phyloP scores from a whole-genome alignment of 495 filamentous ascomycete genomes.

The Penicillium cinerascens region DNA sequence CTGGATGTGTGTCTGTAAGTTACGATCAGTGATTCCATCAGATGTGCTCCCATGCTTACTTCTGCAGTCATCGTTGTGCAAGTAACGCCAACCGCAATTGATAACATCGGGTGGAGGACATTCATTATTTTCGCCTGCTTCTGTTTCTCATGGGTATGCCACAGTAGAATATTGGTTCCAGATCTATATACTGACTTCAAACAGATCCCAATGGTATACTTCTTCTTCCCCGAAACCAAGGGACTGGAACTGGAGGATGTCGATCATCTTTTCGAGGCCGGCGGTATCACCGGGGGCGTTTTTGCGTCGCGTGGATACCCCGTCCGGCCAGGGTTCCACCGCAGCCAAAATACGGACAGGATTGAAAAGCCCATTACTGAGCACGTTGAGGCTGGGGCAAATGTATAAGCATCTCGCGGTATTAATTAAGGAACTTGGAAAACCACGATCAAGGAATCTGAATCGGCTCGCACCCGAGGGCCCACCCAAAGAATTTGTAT shows the following conservation, averaged over 20 bases:
- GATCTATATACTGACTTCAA: constrained; percentile 33
- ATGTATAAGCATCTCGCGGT: background rate
- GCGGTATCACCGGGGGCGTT: constrained; percentile 37
- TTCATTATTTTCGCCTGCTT: constrained; percentile 61
- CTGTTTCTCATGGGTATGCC: constrained; percentile 23
- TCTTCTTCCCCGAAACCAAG: constrained; percentile 65
- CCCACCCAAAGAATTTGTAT: too few relatives aligned
- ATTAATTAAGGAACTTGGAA: too few relatives aligned
- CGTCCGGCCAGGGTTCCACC: constrained; percentile 16
- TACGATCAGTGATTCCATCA: background rate
- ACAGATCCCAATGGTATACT: constrained; percentile 63
- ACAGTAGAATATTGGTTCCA: background rate
- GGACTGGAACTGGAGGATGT: constrained; percentile 71
- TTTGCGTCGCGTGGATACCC: constrained; percentile 26
- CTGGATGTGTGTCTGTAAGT: constrained; percentile 46
- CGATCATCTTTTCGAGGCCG: constrained; percentile 51
- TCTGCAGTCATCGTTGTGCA: constrained; percentile 46
- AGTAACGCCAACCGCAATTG: constrained; percentile 59
- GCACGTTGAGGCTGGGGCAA: background rate
- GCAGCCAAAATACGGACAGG: constrained; percentile 11
- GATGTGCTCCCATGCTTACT: background rate
- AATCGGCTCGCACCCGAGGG: too few relatives aligned
- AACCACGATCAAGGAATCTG: too few relatives aligned
- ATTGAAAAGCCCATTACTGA: constrained; percentile 11
- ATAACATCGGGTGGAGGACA: constrained; percentile 57